Evolutionary conservation across 2,329 filamentous ascomycete species (phyloP).

Genomic region (Stagonosporopsis vannaccii): DNA sequence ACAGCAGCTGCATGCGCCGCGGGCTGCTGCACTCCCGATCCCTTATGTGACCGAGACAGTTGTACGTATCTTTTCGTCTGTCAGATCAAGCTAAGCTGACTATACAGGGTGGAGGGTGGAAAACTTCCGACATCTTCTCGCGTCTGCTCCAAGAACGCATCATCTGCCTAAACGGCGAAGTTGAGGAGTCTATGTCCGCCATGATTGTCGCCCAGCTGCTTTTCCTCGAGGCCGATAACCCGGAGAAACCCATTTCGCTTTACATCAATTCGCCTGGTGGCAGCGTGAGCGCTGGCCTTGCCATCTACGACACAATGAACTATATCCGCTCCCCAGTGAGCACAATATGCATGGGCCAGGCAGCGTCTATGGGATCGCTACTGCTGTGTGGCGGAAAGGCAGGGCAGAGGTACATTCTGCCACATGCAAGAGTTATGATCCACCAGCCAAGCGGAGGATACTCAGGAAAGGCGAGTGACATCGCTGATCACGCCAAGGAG

Average conservation of each 20-base stretch:
- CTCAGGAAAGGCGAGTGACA: conserved; percentile 75
- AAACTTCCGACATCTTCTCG: conserved; percentile 59
- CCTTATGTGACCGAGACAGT: conserved; percentile 61
- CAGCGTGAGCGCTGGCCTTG: conserved; percentile 81
- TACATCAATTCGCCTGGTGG: conserved; percentile 98
- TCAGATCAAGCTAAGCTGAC: conserved; percentile 36
- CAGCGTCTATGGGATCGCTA: conserved; percentile 92
- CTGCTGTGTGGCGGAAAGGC: conserved; percentile 85
- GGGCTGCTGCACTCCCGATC: conserved; percentile 54
- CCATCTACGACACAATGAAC: conserved; percentile 98
- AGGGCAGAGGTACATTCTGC: conserved; percentile 85
- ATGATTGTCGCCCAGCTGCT: conserved; percentile 94
- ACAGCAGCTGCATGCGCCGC: conserved; percentile 30
- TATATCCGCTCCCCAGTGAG: conserved; percentile 94
- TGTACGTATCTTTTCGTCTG: conserved; percentile 37
- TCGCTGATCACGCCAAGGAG: conserved; percentile 96
- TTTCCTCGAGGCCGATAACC: conserved; percentile 96
- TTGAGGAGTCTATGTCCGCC: conserved; percentile 90
- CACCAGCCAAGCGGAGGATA: conserved; percentile 89
- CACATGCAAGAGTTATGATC: conserved; percentile 96
- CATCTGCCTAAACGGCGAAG: conserved; percentile 88
- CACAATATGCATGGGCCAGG: conserved; percentile 93
- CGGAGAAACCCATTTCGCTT: conserved; percentile 92
- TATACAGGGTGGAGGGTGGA: conserved; percentile 57
- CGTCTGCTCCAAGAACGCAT: conserved; percentile 77